Base-by-base conservation (phyloP, 768 basidiomycete species). In the Obba rivulosa region DNA sequence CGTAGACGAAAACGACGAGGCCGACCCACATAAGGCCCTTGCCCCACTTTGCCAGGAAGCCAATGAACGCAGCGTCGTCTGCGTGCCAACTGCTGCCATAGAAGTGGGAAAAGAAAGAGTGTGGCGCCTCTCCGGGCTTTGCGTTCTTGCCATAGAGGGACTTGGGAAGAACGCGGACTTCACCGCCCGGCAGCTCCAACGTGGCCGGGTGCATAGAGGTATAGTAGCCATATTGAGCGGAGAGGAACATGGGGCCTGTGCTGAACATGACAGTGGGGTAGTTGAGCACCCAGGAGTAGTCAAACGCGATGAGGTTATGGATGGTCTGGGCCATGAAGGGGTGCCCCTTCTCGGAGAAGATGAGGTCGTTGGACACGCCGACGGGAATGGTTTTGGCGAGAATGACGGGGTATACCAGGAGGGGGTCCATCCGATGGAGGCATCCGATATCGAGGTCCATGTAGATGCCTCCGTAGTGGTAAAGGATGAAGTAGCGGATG, bases 231-330 rank as follows among this genome's bases (percentile, higher is more conserved):
- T 95, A 95, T 63, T 96, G 92, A 2, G 86, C 83, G 0, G 94
- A 97, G 11, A 99, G 71, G 69, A 97, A 99, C 96, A 99, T 99
- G 59, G 96, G 96, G 1, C 95, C 95, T 0, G 96, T 99, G 45
- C 92, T 92, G 70, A 99, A 99, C 96, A 99, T 99, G 73, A 99
- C 96, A 22, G 96, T 99, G 25, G 96, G 96, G 58, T 99, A 99
- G 68, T 98, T 96, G 62, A 94, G 81, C 46, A 96, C 66, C 84
- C 91, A 99, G 45, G 82, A 80, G 65, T 95, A 91, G 69, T 98
- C 91, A 63, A 95, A 99, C 18, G 84, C 83, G 59, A 82, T 76
- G 51, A 97, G 80, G 64, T 87, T 91, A 70, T 94, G 87, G 55
- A 97, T 94, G 43, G 91, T 89, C 67, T 94, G 89, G 34, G 85